Conservation (phyloP, 2,329 filamentous ascomycete species). For the Exophiala oligosperma region DNA sequence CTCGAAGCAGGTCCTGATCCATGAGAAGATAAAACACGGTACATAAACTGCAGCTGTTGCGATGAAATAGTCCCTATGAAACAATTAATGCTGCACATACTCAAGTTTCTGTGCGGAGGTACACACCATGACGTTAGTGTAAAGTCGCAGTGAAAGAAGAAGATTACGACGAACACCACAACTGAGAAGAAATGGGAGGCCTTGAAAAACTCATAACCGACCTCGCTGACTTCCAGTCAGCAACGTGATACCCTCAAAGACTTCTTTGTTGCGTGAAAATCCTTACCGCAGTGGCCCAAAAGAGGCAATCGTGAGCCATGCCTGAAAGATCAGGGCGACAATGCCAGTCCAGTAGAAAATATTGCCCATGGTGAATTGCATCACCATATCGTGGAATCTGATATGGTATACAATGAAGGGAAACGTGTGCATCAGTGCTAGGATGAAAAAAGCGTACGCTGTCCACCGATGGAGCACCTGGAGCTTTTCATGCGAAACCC, state of each 20-base stretch:
- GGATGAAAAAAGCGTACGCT: constrained; percentile 56
- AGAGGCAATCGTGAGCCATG: constrained; percentile 58
- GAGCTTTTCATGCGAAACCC: constrained; percentile 58
- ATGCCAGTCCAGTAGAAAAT: constrained; percentile 56
- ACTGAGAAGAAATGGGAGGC: constrained; percentile 55
- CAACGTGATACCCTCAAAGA: no score
- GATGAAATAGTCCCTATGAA: constrained; percentile 60
- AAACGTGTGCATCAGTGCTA: constrained; percentile 60
- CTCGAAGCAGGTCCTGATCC: constrained; percentile 50
- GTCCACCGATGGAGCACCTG: constrained; percentile 59
- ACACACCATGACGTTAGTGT: constrained; percentile 53
- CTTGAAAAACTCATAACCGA: constrained; percentile 64
- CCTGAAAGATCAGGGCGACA: constrained; percentile 53
- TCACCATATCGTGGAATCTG: constrained; percentile 49
- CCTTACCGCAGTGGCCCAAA: constrained; percentile 52
- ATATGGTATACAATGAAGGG: constrained; percentile 59
- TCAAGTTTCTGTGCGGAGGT: neutral
- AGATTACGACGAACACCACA: constrained; percentile 57
- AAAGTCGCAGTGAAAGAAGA: constrained; percentile 62
- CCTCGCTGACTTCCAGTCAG: constrained; percentile 41
- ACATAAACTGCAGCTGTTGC: constrained; percentile 55
- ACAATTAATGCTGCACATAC: neutral
- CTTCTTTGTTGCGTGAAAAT: neutral
- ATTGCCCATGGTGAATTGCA: constrained; percentile 40
- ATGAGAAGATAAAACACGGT: constrained; percentile 47